phyloP scores from a whole-genome alignment of 2,329 filamentous ascomycete species.

The Neurospora sp. region DNA sequence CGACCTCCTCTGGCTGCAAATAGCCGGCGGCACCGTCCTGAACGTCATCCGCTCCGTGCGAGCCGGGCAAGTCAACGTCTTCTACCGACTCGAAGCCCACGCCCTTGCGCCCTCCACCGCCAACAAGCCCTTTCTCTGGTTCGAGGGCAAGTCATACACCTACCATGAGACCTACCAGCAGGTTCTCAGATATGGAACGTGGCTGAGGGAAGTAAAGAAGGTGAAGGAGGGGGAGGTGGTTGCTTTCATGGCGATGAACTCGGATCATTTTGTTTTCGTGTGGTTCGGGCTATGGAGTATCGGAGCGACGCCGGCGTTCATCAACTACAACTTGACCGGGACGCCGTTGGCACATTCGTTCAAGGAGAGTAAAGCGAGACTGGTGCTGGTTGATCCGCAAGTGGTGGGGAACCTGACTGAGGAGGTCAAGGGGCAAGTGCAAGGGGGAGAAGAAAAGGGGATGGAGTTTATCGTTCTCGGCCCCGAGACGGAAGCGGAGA shows the following conservation, averaged over 20 bases:
- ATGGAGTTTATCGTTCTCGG: constrained; percentile 55
- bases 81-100: constrained; percentile 63
- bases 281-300: constrained; percentile 74
- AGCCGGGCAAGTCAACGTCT: constrained; percentile 55
- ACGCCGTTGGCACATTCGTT: constrained; percentile 66
- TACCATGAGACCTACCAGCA: constrained; percentile 64
- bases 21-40: constrained; percentile 36
- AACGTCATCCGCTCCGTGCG: constrained; percentile 32
- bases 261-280: constrained; percentile 64
- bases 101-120: constrained; percentile 43
- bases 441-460: constrained; percentile 13
- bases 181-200: constrained; percentile 63
- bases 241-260: constrained; percentile 75
- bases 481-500: constrained; percentile 43
- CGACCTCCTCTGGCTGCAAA: constrained; percentile 51
- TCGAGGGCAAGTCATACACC: constrained; percentile 58
- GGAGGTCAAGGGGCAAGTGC: constrained; percentile 41
- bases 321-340: constrained; percentile 74
- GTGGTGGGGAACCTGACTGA: constrained; percentile 45
- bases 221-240: constrained; percentile 68
- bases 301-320: constrained; percentile 72
- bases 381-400: constrained; percentile 61
- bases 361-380: constrained; percentile 50
- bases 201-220: constrained; percentile 54
- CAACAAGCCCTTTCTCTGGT: constrained; percentile 53